A percentile compares a stretch with the other conserved stretches of the same genome.
Conservation (phyloP, 257 asterid species). For the Primulina huaijiensis region DNA sequence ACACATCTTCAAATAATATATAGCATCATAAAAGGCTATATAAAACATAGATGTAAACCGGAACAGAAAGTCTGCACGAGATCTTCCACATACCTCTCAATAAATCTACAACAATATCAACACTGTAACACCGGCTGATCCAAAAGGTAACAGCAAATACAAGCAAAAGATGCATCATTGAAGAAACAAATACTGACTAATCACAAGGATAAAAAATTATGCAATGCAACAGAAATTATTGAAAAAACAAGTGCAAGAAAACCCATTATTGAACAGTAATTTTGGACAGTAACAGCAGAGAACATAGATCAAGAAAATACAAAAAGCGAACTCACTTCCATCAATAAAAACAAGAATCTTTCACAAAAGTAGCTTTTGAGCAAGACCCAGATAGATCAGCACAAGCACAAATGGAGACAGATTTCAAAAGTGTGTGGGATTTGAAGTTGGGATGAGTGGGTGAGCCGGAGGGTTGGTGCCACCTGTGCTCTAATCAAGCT, state of each 20-base stretch:
- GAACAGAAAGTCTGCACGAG: background rate
- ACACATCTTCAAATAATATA: background rate
- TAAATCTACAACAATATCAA: background rate
- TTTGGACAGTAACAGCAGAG: background rate
- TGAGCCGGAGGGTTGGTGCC: conserved; percentile 22
- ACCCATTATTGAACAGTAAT: background rate
- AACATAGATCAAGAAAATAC: conserved; percentile 19
- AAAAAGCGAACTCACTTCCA: conserved; percentile 38
- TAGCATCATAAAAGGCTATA: background rate
- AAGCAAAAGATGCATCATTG: background rate
- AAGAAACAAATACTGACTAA: background rate
- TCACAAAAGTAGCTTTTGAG: conserved; percentile 21
- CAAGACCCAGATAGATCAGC: conserved; percentile 20
- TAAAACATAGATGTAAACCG: background rate
- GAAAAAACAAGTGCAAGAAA: background rate
- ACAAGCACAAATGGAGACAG: conserved; percentile 19
- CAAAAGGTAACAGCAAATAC: background rate
- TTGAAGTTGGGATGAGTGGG: background rate
- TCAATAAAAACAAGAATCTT: conserved; percentile 21
- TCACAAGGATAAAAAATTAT: background rate
- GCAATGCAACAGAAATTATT: conserved; percentile 11
- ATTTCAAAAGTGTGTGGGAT: background rate
- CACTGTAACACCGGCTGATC: background rate
- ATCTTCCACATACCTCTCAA: background rate
- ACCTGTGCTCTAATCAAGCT: conserved; percentile 17